These are phyloP conservation scores for Russula ochroleuca DNA, from an alignment of 768 basidiomycete species.

Conservation along the genomic window DNA sequence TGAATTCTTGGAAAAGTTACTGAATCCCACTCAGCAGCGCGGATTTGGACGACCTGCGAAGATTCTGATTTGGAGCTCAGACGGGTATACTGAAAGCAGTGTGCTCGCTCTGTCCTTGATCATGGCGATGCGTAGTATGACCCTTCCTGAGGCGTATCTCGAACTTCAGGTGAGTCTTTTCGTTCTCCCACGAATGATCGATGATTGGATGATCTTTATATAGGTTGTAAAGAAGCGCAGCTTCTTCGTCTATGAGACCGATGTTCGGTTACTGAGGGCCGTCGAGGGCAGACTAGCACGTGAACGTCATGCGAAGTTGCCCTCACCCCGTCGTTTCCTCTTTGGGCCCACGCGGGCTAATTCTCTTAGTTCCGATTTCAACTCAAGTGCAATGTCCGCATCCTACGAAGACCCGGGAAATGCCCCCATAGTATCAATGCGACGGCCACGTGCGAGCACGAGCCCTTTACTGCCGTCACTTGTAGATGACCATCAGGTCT, in stretches of 20 bases:
- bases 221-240: slow-evolving; percentile 62
- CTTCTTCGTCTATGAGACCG: slow-evolving; percentile 89
- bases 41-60: slow-evolving; percentile 50
- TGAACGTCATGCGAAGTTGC: slow-evolving; percentile 28
- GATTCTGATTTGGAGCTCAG: slow-evolving; percentile 74
- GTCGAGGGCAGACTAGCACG: slow-evolving; percentile 54
- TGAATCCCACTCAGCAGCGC: slow-evolving; percentile 43
- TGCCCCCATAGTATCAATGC: slow-evolving; percentile 20
- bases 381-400: slow-evolving; percentile 33
- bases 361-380: slow-evolving; percentile 10
- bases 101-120: slow-evolving; percentile 82
- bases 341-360: slow-evolving; percentile 6
- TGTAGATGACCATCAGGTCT: slow-evolving; percentile 73
- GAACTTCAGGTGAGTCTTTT: slow-evolving; percentile 59
- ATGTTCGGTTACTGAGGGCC: slow-evolving; percentile 65
- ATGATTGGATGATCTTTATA: background rate
- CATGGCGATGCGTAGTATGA: slow-evolving; percentile 66
- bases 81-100: slow-evolving; percentile 91
- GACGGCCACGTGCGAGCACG: slow-evolving; percentile 66
- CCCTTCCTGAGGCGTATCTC: slow-evolving; percentile 86
- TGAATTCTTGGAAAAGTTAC: slow-evolving; percentile 61
- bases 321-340: slow-evolving; percentile 18
- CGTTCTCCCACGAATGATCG: slow-evolving; percentile 13
- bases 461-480: slow-evolving; percentile 62
- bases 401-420: slow-evolving; percentile 29